Evolutionary conservation across 1,284 basidiomycete genomes (phyloP), one percentile per base, ranked within the genome.

Genomic region (Porodaedalea pini): DNA sequence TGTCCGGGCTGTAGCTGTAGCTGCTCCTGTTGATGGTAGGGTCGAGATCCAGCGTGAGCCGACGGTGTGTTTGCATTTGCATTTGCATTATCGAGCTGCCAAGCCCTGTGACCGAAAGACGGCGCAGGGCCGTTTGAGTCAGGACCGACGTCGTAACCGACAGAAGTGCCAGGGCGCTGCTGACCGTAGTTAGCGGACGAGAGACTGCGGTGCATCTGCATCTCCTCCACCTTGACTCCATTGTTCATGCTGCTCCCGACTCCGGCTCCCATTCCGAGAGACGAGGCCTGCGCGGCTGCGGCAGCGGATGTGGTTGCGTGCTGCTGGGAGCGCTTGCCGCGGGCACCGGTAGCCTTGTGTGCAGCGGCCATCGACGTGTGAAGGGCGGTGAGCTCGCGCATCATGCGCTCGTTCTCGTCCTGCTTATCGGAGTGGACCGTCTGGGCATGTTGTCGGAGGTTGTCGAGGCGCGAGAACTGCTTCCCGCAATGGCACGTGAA

Each of bases 401-500:
- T 92, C 90, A 95, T 94, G 44, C 81, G 76, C 69, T 95, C 92
- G 77, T 98, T 98, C 69, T 87, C 81, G 0, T 90, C 87, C 68
- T 82, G 81, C 73, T 90, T 90, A 68, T 97, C 93, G 25, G 93
- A 86, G 68, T 98, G 95, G 1, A 97, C 94, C 2, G 94, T 97
- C 74, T 95, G 90, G 0, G 94, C 92, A 71, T 98, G 95, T 68
- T 98, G 95, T 47, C 95, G 86, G 10, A 98, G 82, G 69, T 98
- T 98, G 76, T 98, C 95, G 67, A 98, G 86, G 23, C 95, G 87
- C 15, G 93, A 96, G 69, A 98, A 98, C 60, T 95, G 88, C 70
- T 97, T 96, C 27, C 86, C 84, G 75, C 95, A 98, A 69, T 98
- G 94, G 70, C 95, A 98, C 48, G 85, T 84, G 73, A 98, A 98